Evolutionary conservation across 2,329 filamentous ascomycete species (phyloP).

Genomic region (Aspergillus sp.): DNA sequence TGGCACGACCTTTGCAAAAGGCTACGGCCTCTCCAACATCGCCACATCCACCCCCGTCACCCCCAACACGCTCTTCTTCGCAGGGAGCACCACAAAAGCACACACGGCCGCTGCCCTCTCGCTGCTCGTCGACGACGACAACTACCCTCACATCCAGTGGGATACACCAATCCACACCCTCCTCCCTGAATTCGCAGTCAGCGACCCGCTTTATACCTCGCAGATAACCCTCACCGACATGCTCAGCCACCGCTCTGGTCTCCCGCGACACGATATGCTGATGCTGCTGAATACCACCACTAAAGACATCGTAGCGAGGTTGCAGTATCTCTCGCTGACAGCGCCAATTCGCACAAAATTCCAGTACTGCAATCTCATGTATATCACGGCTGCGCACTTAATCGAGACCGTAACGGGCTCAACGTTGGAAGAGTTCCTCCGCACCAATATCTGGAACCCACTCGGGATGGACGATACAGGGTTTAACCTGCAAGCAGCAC

Average conservation of each 20-base stretch:
- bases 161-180: constrained; percentile 34
- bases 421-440: constrained; percentile 33
- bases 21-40: constrained; percentile 40
- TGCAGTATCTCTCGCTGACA: constrained; percentile 47
- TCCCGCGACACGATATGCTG: constrained; percentile 25
- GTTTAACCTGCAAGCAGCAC: constrained; percentile 36
- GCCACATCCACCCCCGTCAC: constrained; percentile 40
- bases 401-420: constrained; percentile 45
- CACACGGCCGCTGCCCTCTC: constrained; percentile 53
- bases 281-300: background rate
- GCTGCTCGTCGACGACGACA: constrained; percentile 33
- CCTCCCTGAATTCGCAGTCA: constrained; percentile 32
- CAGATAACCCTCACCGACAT: constrained; percentile 32
- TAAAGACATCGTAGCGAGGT: constrained; percentile 38
- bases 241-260: constrained; percentile 31
- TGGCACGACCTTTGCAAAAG: constrained; percentile 5
- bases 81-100: constrained; percentile 58
- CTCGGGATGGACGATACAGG: constrained; percentile 44
- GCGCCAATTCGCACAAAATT: constrained; percentile 43
- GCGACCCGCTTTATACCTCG: constrained; percentile 21
- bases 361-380: constrained; percentile 58
- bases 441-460: constrained; percentile 38
- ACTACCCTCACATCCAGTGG: constrained; percentile 33
- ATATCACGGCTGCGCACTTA: constrained; percentile 47
- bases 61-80: constrained; percentile 55